Evolutionary conservation across 305 asterid genomes (phyloP).

Genomic region (Rubia occidens): DNA sequence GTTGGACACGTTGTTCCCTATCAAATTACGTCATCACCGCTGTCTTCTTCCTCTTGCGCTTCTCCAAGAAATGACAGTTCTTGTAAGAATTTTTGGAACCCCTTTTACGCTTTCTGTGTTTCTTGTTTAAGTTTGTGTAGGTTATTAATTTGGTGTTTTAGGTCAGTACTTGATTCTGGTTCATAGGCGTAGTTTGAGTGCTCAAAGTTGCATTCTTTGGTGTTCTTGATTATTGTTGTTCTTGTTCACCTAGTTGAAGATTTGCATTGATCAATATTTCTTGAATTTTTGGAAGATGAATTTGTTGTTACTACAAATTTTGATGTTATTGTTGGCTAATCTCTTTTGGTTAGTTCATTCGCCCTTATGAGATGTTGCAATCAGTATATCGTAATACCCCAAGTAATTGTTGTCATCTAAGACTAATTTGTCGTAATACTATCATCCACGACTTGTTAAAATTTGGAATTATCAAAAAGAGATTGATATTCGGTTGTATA

Average conservation of each 20-base stretch:
- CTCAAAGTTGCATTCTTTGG: too few relatives aligned
- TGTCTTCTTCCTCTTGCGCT: constrained; percentile 21
- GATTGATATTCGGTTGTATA: background rate
- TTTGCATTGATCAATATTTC: too few relatives aligned
- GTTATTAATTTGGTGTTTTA: background rate
- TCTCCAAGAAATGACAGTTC: constrained; percentile 43
- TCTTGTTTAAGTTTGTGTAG: background rate
- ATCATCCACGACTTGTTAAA: background rate
- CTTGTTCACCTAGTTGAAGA: too few relatives aligned
- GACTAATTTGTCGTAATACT: background rate
- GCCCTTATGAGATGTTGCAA: constrained; percentile 13
- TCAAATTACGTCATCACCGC: constrained; percentile 22
- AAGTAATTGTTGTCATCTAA: background rate
- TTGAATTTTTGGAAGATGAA: too few relatives aligned
- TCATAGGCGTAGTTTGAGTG: too few relatives aligned
- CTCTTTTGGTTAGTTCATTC: too few relatives aligned
- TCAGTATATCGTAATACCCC: constrained; percentile 8
- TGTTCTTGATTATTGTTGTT: too few relatives aligned
- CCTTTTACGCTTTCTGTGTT: background rate
- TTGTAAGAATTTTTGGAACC: constrained; percentile 30
- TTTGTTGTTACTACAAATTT: too few relatives aligned
- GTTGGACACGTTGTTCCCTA: constrained; percentile 61
- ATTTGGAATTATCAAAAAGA: background rate
- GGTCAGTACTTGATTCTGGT: background rate
- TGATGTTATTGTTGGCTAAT: too few relatives aligned